phyloP scores from a whole-genome alignment of 2,329 filamentous ascomycete species.

The Fusarium camptoceras region DNA sequence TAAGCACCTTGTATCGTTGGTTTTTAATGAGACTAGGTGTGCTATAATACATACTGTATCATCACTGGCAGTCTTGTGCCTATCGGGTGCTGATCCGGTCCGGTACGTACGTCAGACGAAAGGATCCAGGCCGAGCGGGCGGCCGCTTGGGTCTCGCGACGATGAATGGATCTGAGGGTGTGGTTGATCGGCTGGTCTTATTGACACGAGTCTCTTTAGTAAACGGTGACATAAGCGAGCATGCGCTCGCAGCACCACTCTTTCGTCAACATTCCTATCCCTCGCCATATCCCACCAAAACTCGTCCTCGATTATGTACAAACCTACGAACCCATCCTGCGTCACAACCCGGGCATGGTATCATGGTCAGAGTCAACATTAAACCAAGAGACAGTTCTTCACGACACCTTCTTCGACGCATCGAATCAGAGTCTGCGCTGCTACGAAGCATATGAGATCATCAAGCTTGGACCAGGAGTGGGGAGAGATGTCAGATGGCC shows the following conservation, averaged over 20 bases:
- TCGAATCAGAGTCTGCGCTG: conserved; percentile 48
- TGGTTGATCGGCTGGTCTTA: not conserved
- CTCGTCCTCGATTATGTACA: conserved; percentile 55
- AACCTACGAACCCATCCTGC: conserved; percentile 55
- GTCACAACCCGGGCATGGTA: conserved; percentile 53
- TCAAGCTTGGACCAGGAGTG: conserved; percentile 54
- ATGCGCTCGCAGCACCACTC: conserved; percentile 51
- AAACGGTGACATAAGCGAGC: conserved; percentile 21
- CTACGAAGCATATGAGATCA: conserved; percentile 47
- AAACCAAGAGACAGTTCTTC: conserved; percentile 47
- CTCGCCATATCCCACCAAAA: conserved; percentile 50
- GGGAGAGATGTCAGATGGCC: conserved; percentile 56
- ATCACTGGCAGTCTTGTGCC: not conserved
- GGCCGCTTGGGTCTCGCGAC: not conserved
- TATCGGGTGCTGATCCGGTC: not conserved
- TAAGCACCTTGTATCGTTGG: not conserved
- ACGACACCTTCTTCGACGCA: conserved; percentile 56
- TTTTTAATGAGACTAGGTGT: not conserved
- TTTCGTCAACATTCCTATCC: conserved; percentile 56
- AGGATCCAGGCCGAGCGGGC: not conserved
- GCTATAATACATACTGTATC: not conserved
- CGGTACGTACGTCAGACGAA: conserved; percentile 8
- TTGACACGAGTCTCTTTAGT: not conserved
- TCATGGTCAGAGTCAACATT: conserved; percentile 50
- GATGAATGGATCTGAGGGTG: not conserved